Evolutionary conservation across 805 yeast species (phyloP).

Genomic region (Kuraishia capsulata): DNA sequence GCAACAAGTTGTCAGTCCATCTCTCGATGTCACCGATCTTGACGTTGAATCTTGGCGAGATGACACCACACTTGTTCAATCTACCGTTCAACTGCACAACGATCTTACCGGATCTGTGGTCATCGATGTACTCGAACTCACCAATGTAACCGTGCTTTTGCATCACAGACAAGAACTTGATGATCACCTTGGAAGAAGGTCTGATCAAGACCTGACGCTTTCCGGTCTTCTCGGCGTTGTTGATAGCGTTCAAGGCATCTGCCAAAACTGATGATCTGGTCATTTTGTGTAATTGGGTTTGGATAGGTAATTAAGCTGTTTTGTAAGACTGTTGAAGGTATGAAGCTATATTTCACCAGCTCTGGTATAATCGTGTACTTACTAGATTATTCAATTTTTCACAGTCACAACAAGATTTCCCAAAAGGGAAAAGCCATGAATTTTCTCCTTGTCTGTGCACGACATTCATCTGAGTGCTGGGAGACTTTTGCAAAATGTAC

Average conservation of each 20-base stretch:
- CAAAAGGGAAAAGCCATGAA: too few relatives aligned
- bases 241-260: constrained; percentile 95
- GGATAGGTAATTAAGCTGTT: not conserved
- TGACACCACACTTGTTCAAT: constrained; percentile 98
- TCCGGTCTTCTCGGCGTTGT: constrained; percentile 99
- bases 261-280: constrained; percentile 98
- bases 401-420: not conserved
- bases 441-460: not conserved
- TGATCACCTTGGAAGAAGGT: constrained; percentile 97
- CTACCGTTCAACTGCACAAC: constrained; percentile 97
- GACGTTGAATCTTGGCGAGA: constrained; percentile 97
- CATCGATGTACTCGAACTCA: constrained; percentile 96
- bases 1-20: constrained; percentile 97
- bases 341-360: too few relatives aligned
- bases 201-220: constrained; percentile 97
- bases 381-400: too few relatives aligned
- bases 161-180: constrained; percentile 94
- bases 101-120: constrained; percentile 98
- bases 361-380: too few relatives aligned
- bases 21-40: constrained; percentile 92
- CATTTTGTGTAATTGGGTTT: constrained; percentile 38
- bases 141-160: constrained; percentile 99
- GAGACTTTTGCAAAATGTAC: too few relatives aligned
- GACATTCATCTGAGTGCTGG: too few relatives aligned
- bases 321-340: too few relatives aligned